Percentiles rank a stretch among this genome's conserved stretches.
Evolutionary conservation across 345 rosid genomes (phyloP).

Genomic region (Cardamine chenopodiifolia): DNA sequence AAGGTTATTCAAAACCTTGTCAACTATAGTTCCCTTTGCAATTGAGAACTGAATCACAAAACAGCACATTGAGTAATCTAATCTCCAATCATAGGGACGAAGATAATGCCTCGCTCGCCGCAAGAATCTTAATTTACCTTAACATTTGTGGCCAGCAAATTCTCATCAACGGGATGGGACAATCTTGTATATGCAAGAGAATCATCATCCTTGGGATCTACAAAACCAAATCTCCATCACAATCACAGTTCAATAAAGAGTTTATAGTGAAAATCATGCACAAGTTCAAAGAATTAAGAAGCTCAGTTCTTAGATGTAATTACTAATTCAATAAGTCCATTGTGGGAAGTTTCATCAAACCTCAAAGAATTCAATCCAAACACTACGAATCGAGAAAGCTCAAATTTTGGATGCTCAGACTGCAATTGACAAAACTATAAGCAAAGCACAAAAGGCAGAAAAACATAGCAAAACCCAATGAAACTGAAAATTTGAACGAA

Average conservation of each 20-base stretch:
- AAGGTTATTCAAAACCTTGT: slow-evolving; percentile 68
- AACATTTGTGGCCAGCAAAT: slow-evolving; percentile 50
- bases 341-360: too few species aligned
- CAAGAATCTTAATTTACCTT: slow-evolving; percentile 48
- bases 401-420: too few species aligned
- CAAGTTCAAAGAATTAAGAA: too few species aligned
- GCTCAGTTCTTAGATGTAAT: too few species aligned
- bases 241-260: neutral
- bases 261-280: neutral
- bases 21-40: slow-evolving; percentile 55
- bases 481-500: too few species aligned
- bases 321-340: too few species aligned
- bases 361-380: too few species aligned
- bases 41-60: slow-evolving; percentile 50
- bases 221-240: slow-evolving; percentile 9
- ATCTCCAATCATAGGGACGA: slow-evolving; percentile 1
- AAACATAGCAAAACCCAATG: too few species aligned
- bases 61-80: slow-evolving; percentile 1
- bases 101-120: neutral
- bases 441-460: too few species aligned
- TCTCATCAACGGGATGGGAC: slow-evolving; percentile 57
- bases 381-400: too few species aligned
- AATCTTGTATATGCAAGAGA: slow-evolving; percentile 53
- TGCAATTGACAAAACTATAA: too few species aligned
- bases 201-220: slow-evolving; percentile 58